These are phyloP conservation scores for Paramecium primaurelia DNA, from an alignment of 73 alveolate genomes.

Conservation along the genomic window DNA sequence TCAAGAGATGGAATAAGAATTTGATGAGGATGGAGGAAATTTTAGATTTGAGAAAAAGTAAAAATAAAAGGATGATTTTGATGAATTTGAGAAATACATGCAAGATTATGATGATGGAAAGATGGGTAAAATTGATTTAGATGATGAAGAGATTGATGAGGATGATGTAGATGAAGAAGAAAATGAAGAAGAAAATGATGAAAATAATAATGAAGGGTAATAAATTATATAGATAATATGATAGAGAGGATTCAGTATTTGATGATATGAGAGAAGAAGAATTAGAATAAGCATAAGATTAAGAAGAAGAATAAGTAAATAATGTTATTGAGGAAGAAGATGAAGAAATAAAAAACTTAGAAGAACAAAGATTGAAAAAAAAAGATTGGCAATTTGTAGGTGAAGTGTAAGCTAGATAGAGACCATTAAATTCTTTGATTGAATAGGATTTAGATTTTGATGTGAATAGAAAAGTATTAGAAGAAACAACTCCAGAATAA, in stretches of 20 bases:
- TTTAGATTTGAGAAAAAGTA: constrained; percentile 33
- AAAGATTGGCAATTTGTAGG: constrained; percentile 57
- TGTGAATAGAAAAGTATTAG: constrained; percentile 22
- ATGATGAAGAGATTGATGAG: constrained; percentile 51
- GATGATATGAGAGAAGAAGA: constrained; percentile 56
- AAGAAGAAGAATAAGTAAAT: background rate
- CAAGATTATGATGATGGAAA: constrained; percentile 38
- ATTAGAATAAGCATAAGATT: constrained; percentile 6
- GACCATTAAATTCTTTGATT: constrained; percentile 57
- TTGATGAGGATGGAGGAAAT: constrained; percentile 37
- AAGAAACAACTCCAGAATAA: constrained; percentile 27
- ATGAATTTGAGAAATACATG: constrained; percentile 31
- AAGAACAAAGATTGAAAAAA: background rate
- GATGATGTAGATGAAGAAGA: constrained; percentile 33
- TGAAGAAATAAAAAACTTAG: constrained; percentile 42
- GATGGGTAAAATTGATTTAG: constrained; percentile 26
- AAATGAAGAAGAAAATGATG: background rate
- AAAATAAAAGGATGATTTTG: constrained; percentile 44
- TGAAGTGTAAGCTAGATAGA: constrained; percentile 33
- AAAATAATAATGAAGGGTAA: constrained; percentile 20
- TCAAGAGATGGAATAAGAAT: constrained; percentile 15
- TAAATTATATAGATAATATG: background rate
- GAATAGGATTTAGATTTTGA: constrained; percentile 55
- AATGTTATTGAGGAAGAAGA: background rate
- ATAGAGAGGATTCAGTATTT: constrained; percentile 47